Conservation (phyloP, 2,329 filamentous ascomycete genomes). For the Exserohilum turcica region DNA sequence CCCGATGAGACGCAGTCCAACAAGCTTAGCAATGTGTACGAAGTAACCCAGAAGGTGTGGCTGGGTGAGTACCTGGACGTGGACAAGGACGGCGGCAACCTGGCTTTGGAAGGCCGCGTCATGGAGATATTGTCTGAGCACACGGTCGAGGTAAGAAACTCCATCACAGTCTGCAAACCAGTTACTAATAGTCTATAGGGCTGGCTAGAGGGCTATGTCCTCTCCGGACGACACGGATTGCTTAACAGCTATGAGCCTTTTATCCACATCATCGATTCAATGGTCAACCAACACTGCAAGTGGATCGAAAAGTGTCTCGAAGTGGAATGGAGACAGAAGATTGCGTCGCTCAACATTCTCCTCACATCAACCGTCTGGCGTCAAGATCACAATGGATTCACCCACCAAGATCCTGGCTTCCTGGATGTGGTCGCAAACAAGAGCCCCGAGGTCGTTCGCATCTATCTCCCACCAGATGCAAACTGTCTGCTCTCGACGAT, state of each 20-base stretch:
- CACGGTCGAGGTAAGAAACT: slow-evolving; percentile 64
- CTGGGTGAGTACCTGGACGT: slow-evolving; percentile 79
- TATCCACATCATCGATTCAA: slow-evolving; percentile 81
- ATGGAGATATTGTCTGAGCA: slow-evolving; percentile 88
- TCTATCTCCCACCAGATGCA: slow-evolving; percentile 80
- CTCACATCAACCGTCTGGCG: slow-evolving; percentile 80
- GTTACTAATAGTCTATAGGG: slow-evolving; percentile 28
- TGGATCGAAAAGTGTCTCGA: slow-evolving; percentile 84
- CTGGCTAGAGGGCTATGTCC: slow-evolving; percentile 79
- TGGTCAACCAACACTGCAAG: slow-evolving; percentile 87
- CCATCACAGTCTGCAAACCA: background rate
- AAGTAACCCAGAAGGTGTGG: slow-evolving; percentile 79
- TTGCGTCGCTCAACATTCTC: slow-evolving; percentile 79
- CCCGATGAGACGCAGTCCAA: slow-evolving; percentile 84
- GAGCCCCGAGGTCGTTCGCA: slow-evolving; percentile 77
- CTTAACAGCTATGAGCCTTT: slow-evolving; percentile 85
- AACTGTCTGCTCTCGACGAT: slow-evolving; percentile 77
- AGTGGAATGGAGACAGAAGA: slow-evolving; percentile 74
- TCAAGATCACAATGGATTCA: slow-evolving; percentile 85
- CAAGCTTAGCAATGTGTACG: slow-evolving; percentile 73
- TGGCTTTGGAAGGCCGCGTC: slow-evolving; percentile 70
- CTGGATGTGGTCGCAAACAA: slow-evolving; percentile 81
- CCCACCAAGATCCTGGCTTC: slow-evolving; percentile 78
- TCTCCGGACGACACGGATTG: slow-evolving; percentile 75
- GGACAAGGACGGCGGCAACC: slow-evolving; percentile 74